Percentiles rank a stretch among this genome's conserved stretches.
Evolutionary conservation across 768 basidiomycete species (phyloP).

Genomic region (Tephrocybe rancida): DNA sequence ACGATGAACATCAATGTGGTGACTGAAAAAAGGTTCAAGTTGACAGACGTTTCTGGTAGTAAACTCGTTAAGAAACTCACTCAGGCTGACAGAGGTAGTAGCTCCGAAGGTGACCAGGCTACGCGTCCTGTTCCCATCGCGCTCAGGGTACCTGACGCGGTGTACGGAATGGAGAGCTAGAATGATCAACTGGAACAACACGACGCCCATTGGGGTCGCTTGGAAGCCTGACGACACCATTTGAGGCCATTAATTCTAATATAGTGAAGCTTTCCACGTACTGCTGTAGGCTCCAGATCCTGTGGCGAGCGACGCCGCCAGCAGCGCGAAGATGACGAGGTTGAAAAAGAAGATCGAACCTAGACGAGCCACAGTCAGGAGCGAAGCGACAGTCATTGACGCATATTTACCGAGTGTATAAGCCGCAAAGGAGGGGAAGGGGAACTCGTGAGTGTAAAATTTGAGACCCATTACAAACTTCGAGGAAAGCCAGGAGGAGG

Average conservation of each 20-base stretch:
- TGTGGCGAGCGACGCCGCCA: conserved; percentile 12
- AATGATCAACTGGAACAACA: conserved; percentile 19
- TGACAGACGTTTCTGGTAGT: neutral
- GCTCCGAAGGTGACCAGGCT: conserved; percentile 16
- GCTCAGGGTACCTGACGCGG: conserved; percentile 10
- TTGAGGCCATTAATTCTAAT: neutral
- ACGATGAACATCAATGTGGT: conserved; percentile 23
- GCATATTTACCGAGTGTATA: conserved; percentile 12
- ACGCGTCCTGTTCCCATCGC: conserved; percentile 11
- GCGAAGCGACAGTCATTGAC: too few species aligned
- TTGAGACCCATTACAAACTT: conserved; percentile 1
- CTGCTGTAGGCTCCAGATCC: conserved; percentile 15
- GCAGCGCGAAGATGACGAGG: conserved; percentile 8
- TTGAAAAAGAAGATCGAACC: conserved; percentile 11
- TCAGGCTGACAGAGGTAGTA: conserved; percentile 8
- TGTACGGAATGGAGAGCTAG: conserved; percentile 18
- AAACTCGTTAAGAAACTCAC: conserved; percentile 4
- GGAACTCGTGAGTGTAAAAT: conserved; percentile 11
- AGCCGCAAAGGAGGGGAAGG: conserved; percentile 12
- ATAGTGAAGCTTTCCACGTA: neutral
- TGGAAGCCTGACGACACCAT: conserved; percentile 9
- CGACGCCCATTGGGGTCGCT: conserved; percentile 16
- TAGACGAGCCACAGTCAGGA: neutral
- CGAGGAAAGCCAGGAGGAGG: neutral
- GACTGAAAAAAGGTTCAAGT: conserved; percentile 10